Conservation (phyloP, 2,329 filamentous ascomycete species). For the Trichoderma harzianum region DNA sequence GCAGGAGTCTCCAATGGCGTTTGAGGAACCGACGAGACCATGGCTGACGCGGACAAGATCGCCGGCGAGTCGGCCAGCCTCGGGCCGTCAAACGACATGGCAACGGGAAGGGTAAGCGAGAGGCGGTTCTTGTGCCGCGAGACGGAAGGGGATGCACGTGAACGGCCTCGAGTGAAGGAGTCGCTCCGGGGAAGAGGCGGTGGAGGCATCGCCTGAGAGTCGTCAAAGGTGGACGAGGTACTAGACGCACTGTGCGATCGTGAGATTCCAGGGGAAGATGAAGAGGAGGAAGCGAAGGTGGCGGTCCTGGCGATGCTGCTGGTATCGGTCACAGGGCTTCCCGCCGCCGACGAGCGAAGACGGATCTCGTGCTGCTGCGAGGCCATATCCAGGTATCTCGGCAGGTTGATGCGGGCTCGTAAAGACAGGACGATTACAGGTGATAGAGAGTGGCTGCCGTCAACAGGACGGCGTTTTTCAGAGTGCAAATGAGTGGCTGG, state of each 20-base stretch:
- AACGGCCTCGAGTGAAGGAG: conserved; percentile 39
- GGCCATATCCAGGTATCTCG: conserved; percentile 33
- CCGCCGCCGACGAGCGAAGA: conserved; percentile 39
- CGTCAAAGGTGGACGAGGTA: conserved; percentile 5
- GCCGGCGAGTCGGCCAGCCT: conserved; percentile 41
- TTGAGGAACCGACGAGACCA: conserved; percentile 43
- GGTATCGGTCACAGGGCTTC: conserved; percentile 28
- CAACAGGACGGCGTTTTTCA: conserved; percentile 34
- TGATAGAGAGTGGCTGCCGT: conserved; percentile 30
- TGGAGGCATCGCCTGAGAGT: conserved; percentile 31
- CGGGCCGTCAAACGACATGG: conserved; percentile 43
- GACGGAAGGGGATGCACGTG: conserved; percentile 51
- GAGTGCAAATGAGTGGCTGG: conserved; percentile 36
- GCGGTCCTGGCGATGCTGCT: conserved; percentile 25
- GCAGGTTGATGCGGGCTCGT: conserved; percentile 23
- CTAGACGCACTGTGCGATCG: conserved; percentile 15
- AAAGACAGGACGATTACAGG: background rate
- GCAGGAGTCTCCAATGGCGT: conserved; percentile 48
- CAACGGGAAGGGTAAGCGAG: conserved; percentile 60
- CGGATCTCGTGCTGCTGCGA: conserved; percentile 34
- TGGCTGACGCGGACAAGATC: conserved; percentile 40
- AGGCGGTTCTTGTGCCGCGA: conserved; percentile 56
- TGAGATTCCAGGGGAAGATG: conserved; percentile 22
- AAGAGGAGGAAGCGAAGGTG: conserved; percentile 24
- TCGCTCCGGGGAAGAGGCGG: conserved; percentile 29